Conservation (phyloP, 1,139 yeast genomes). For the Kurtzmaniella quercitrusa region DNA sequence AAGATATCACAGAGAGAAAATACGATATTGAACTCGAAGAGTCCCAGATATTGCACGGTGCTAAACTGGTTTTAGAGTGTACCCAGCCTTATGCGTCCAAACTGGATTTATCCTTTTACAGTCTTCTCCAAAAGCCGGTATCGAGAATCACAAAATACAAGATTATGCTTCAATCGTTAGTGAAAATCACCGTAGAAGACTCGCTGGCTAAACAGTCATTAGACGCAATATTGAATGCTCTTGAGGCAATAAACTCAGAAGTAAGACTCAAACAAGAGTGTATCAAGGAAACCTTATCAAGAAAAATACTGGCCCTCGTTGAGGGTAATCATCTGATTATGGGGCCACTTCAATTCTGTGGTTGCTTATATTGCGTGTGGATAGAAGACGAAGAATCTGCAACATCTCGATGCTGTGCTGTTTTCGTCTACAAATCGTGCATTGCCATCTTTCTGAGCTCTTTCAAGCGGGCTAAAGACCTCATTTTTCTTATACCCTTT, state of each 20-base stretch:
- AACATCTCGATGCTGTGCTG: constrained; percentile 27
- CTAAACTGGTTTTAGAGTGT: constrained; percentile 32
- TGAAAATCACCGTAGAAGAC: constrained; percentile 15
- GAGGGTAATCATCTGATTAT: constrained; percentile 21
- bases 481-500: constrained; percentile 48
- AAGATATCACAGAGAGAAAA: constrained; percentile 26
- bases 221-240: not conserved
- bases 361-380: constrained; percentile 40
- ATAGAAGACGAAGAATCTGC: constrained; percentile 17
- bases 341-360: constrained; percentile 37
- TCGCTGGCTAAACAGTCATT: not conserved
- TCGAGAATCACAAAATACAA: constrained; percentile 49
- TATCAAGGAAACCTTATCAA: not conserved
- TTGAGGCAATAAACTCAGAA: constrained; percentile 5
- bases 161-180: constrained; percentile 41
- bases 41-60: not conserved
- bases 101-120: constrained; percentile 44
- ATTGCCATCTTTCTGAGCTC: constrained; percentile 20
- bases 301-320: constrained; percentile 6
- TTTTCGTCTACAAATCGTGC: constrained; percentile 51
- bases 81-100: constrained; percentile 30
- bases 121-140: constrained; percentile 53
- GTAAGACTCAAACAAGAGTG: not conserved
- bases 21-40: not conserved
- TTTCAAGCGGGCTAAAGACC: constrained; percentile 17